These are phyloP conservation scores for Yarrowia divulgata DNA, from an alignment of 805 yeast species.

Conservation along the genomic window DNA sequence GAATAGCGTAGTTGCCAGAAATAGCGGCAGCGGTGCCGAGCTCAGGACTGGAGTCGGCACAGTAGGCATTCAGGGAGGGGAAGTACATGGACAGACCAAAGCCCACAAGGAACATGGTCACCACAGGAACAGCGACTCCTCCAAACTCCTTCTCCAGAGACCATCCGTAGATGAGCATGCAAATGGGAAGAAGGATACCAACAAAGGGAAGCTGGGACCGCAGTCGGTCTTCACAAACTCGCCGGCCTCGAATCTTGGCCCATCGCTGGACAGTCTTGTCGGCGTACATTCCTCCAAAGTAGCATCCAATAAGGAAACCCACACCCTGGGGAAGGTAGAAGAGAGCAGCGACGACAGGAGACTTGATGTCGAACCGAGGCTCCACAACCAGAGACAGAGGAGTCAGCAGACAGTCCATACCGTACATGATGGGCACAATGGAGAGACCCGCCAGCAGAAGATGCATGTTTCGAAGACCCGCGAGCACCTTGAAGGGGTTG, in stretches of 20 bases:
- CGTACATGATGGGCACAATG: conserved; percentile 55
- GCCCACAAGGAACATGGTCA: conserved; percentile 58
- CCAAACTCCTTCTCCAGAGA: conserved; percentile 57
- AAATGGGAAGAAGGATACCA: conserved; percentile 57
- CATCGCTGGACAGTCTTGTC: conserved; percentile 58
- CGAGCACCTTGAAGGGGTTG: conserved; percentile 58
- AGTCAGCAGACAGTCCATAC: conserved; percentile 61
- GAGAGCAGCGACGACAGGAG: conserved; percentile 60
- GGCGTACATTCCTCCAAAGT: conserved; percentile 62
- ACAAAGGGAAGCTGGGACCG: conserved; percentile 53
- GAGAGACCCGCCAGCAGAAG: conserved; percentile 46
- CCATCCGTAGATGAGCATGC: conserved; percentile 64
- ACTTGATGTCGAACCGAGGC: conserved; percentile 59
- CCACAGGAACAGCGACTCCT: conserved; percentile 63
- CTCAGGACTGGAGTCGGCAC: conserved; percentile 65
- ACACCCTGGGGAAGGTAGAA: conserved; percentile 65
- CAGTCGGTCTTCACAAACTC: conserved; percentile 63
- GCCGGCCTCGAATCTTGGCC: conserved; percentile 51
- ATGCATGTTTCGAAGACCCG: conserved; percentile 55
- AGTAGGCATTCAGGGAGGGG: conserved; percentile 63
- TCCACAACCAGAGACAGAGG: conserved; percentile 64
- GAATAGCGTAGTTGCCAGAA: conserved; percentile 59
- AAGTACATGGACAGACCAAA: conserved; percentile 60
- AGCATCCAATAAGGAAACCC: conserved; percentile 61
- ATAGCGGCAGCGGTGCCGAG: conserved; percentile 61